Evolutionary conservation across 495 filamentous ascomycete species (phyloP).

Genomic region (Cercophora newfieldiana): DNA sequence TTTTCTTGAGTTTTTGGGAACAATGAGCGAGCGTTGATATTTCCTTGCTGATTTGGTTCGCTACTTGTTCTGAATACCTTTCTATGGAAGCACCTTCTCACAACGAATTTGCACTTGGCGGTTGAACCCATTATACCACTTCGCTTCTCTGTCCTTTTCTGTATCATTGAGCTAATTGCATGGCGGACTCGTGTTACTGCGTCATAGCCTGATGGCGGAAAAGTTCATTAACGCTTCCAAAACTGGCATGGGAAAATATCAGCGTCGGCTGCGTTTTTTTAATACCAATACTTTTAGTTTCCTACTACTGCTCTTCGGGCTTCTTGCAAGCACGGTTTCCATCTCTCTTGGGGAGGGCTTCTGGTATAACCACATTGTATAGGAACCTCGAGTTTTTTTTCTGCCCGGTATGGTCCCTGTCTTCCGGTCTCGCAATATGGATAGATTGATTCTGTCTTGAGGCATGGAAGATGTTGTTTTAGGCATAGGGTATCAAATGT

Average conservation of each 20-base stretch:
- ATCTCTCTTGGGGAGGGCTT: slow-evolving; percentile 5
- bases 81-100: slow-evolving; percentile 9
- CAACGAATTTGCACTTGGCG: slow-evolving; percentile 12
- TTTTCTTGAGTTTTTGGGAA: slow-evolving; percentile 7
- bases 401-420: background rate
- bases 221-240: slow-evolving; percentile 27
- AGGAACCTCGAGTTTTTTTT: background rate
- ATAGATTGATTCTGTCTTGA: background rate
- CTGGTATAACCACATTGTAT: slow-evolving; percentile 10
- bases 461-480: background rate
- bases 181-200: slow-evolving; percentile 16
- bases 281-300: slow-evolving; percentile 14
- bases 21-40: slow-evolving; percentile 30
- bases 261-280: slow-evolving; percentile 14
- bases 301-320: background rate
- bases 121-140: slow-evolving; percentile 9
- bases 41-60: slow-evolving; percentile 12
- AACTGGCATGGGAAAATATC: slow-evolving; percentile 23
- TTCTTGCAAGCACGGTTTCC: background rate
- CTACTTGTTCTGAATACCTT: slow-evolving; percentile 19
- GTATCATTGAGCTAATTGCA: slow-evolving; percentile 20
- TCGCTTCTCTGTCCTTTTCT: slow-evolving; percentile 10
- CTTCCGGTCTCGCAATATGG: background rate
- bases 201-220: slow-evolving; percentile 19
- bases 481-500: background rate